Base-by-base conservation (phyloP, 2,329 filamentous ascomycete genomes). In the Botrytis hyacinthi region DNA sequence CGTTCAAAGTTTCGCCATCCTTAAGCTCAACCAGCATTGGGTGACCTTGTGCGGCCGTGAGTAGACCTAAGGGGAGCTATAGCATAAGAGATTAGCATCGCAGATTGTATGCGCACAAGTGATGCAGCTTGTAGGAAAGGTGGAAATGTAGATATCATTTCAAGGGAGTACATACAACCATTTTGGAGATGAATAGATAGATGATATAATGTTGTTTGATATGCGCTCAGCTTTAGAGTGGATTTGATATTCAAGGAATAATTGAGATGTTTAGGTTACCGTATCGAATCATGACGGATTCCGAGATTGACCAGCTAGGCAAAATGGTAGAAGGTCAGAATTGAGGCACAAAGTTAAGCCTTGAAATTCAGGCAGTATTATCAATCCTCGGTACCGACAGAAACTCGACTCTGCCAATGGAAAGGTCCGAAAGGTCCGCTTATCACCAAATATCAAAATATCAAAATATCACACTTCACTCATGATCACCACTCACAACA, bases 21-120 rank as follows among this genome's bases (percentile, higher is more conserved):
- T 98, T 98, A 78, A 98, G 92, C 86, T 98, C 95, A 77, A 98
- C 95, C 73, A 97, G 91, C 92, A 98, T 98, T 6, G 96, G 95
- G 82, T 98, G 94, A 87, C 96, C 96, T 86, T 98, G 95, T 77
- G 96, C 95, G 80, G 95, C 95, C 80, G 93, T 98, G 76, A 99
- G 88, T 69, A 99, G 91, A 81, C 95, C 94, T 82, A 92, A 87
- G 77, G 90, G 90, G 78, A 92, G 83, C 90, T 92, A 68, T 40
- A 29, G 44, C 9, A 69, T 3, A 29, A 26, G 26, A 4, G 4
- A 73, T 71, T 29, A 71, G 71, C 32, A 69, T 66, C 18, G 22
- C 7, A 61, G 26, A 26, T 32, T 37, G 35, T n/a, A 54, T 46
- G 63, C 51, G 29, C 63, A 12, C 26, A 20, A 70, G 2, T 57